Evolutionary conservation across 108 stramenopile genomes (phyloP).

Genomic region (Cyclotella sp.): DNA sequence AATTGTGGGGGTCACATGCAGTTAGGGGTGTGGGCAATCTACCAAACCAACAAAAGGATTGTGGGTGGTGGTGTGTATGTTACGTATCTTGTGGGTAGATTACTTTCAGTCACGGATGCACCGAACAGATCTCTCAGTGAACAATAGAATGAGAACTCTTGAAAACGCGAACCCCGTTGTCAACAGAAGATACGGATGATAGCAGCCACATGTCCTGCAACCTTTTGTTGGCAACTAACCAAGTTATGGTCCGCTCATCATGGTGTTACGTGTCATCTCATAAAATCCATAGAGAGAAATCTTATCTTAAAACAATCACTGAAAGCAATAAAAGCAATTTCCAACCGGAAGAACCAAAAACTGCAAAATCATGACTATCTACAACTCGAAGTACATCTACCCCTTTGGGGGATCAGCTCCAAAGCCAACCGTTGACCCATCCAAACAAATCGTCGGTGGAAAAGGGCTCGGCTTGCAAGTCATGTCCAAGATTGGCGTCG

Average conservation of each 20-base stretch:
- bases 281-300: too few species aligned
- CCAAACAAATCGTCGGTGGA: slow-evolving; percentile 55
- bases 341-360: slow-evolving; percentile 3
- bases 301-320: slow-evolving; percentile 9
- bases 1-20: too few species aligned
- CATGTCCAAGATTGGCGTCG: slow-evolving; percentile 56
- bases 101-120: too few species aligned
- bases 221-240: not conserved
- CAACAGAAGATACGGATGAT: not conserved
- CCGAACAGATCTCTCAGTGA: too few species aligned
- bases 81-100: too few species aligned
- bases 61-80: too few species aligned
- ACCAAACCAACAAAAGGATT: too few species aligned
- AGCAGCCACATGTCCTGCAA: not conserved
- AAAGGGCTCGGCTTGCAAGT: slow-evolving; percentile 55
- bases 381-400: slow-evolving; percentile 45
- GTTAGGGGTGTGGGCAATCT: too few species aligned
- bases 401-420: slow-evolving; percentile 58
- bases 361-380: slow-evolving; percentile 12
- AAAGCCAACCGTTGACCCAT: slow-evolving; percentile 31
- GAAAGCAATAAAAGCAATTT: slow-evolving; percentile 9
- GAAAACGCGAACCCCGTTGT: not conserved
- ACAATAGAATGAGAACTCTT: slow-evolving; percentile 1
- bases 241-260: not conserved
- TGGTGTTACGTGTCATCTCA: too few species aligned